Conservation (phyloP, 768 basidiomycete species). For the Leccinum truebloodii region DNA sequence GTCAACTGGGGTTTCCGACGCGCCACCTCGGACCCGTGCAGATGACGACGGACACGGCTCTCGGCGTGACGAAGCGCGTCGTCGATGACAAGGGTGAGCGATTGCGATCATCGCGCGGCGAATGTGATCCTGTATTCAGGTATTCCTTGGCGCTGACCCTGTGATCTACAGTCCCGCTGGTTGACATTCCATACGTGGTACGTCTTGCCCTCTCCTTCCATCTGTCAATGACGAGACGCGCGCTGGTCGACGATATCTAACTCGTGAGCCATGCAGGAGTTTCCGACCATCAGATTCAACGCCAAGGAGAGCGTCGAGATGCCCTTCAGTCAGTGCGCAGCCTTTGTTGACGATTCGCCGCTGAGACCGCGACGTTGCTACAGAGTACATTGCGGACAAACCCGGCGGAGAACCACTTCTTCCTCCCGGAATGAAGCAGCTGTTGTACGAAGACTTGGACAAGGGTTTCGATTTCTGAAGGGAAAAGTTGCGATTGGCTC, state of each 20-base stretch:
- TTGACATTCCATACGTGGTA: constrained; percentile 74
- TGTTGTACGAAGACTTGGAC: constrained; percentile 83
- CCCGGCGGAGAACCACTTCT: constrained; percentile 63
- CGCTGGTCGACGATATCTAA: background rate
- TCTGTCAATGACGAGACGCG: background rate
- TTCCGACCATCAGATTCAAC: constrained; percentile 89
- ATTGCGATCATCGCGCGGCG: background rate
- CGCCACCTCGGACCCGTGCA: constrained; percentile 86
- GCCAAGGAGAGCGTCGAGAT: constrained; percentile 92
- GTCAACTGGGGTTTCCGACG: constrained; percentile 81
- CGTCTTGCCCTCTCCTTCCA: constrained; percentile 21
- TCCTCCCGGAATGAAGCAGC: constrained; percentile 88
- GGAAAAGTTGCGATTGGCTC: background rate
- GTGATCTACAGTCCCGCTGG: constrained; percentile 50
- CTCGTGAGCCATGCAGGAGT: constrained; percentile 55
- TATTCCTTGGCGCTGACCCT: background rate
- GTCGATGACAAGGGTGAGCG: constrained; percentile 68
- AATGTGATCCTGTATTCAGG: background rate
- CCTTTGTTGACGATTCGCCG: background rate
- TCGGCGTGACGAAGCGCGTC: constrained; percentile 86
- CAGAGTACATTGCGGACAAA: constrained; percentile 51
- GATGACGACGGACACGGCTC: constrained; percentile 98
- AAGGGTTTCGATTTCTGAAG: constrained; percentile 67
- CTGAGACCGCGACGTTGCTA: background rate
- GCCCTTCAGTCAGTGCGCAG: constrained; percentile 79